Evolutionary conservation across 1,139 yeast species (phyloP).

Genomic region (Debaryomyces psychrophilus): DNA sequence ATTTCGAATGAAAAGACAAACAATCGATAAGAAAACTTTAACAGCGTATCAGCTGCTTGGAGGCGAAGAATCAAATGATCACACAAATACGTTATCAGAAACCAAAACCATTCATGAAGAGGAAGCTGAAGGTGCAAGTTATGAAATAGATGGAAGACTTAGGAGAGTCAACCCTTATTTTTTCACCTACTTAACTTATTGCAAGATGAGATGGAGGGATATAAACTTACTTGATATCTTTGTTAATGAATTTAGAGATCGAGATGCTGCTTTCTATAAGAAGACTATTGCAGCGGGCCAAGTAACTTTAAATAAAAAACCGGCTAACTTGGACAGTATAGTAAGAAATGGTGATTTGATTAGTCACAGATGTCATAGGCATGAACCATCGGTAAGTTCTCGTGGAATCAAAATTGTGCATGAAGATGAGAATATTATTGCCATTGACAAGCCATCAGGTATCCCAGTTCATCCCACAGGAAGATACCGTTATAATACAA

Average conservation of each 20-base stretch:
- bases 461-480: constrained; percentile 98
- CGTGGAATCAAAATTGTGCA: constrained; percentile 70
- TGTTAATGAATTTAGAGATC: constrained; percentile 80
- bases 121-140: constrained; percentile 56
- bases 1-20: constrained; percentile 50
- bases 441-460: constrained; percentile 93
- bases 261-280: constrained; percentile 68
- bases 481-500: constrained; percentile 80
- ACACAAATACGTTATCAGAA: constrained; percentile 25
- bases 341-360: constrained; percentile 85
- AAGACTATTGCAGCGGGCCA: constrained; percentile 71
- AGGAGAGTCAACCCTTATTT: constrained; percentile 83
- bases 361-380: constrained; percentile 80
- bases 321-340: constrained; percentile 65
- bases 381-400: constrained; percentile 87
- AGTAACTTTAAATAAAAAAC: constrained; percentile 68
- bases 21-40: constrained; percentile 42
- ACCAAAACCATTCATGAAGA: constrained; percentile 56
- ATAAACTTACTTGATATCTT: constrained; percentile 78
- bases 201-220: constrained; percentile 91
- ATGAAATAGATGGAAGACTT: constrained; percentile 58
- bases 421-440: constrained; percentile 79
- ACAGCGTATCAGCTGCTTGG: constrained; percentile 49
- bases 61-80: constrained; percentile 31
- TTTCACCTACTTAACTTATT: constrained; percentile 86